These are phyloP conservation scores for Fusarium guadeloupense DNA, from an alignment of 2,329 filamentous ascomycete species.

Conservation along the genomic window DNA sequence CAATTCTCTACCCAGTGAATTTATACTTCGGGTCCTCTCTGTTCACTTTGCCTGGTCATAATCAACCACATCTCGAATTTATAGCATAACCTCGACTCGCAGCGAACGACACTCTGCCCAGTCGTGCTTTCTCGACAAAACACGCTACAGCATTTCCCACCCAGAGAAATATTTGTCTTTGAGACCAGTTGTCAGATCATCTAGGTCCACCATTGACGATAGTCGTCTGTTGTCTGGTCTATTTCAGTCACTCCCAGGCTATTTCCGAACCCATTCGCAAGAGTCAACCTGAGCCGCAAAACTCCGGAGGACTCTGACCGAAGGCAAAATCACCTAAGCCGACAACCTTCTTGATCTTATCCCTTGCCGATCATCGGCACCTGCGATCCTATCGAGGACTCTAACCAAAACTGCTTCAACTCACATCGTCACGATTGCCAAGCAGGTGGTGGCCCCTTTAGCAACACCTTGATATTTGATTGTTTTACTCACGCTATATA, in stretches of 20 bases:
- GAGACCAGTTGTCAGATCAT: constrained; percentile 5
- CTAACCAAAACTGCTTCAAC: not conserved
- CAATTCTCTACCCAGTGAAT: constrained; percentile 1
- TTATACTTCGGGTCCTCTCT: constrained; percentile 1
- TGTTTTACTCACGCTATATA: not conserved
- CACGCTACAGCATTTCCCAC: not conserved
- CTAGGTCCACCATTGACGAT: constrained; percentile 5
- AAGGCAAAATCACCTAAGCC: constrained; percentile 6
- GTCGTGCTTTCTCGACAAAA: constrained; percentile 2
- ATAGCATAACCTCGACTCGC: not conserved
- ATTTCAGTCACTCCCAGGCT: constrained; percentile 6
- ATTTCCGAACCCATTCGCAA: constrained; percentile 16
- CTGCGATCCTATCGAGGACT: not conserved
- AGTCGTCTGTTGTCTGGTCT: not conserved
- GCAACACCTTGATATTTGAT: not conserved
- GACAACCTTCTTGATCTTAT: not conserved
- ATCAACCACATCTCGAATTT: not conserved
- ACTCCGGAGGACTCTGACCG: not conserved
- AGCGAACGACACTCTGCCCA: not conserved
- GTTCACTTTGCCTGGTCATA: not conserved
- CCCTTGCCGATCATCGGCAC: not conserved
- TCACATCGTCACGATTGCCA: not conserved
- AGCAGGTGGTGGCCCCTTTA: not conserved
- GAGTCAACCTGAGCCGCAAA: constrained; percentile 13
- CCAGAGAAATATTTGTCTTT: constrained; percentile 4